Percentiles rank a stretch among this genome's conserved stretches.
These are phyloP conservation scores for Thraustochytrium striatum DNA, from an alignment of 352 stramenopile genomes.

Conservation along the genomic window DNA sequence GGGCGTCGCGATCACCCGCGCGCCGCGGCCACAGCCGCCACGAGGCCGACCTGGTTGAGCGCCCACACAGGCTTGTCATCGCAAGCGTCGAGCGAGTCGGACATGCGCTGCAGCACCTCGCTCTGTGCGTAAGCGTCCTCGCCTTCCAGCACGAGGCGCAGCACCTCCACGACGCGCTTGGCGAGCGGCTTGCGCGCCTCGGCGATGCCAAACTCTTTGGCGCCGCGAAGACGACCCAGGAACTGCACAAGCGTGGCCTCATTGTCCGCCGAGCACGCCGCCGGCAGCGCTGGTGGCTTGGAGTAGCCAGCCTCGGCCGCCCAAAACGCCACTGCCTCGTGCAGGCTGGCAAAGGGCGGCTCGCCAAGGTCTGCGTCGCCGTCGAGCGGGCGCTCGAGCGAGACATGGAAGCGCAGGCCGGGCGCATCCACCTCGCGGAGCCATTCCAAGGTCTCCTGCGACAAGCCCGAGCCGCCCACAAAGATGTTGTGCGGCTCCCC, in stretches of 20 bases:
- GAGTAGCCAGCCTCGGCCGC: too few relatives aligned
- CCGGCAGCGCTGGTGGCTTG: too few relatives aligned
- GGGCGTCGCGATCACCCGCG: not conserved
- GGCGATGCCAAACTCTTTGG: constrained; percentile 8
- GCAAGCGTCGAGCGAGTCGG: constrained; percentile 16
- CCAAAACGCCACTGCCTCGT: constrained; percentile 24
- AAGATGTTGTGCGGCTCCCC: constrained; percentile 27
- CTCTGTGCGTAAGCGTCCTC: not conserved
- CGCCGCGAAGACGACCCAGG: constrained; percentile 6
- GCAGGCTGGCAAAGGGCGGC: constrained; percentile 6
- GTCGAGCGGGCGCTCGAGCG: constrained; percentile 1
- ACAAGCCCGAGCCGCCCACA: not conserved
- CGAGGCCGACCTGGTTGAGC: constrained; percentile 30
- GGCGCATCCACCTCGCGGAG: constrained; percentile 31
- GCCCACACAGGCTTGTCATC: constrained; percentile 47
- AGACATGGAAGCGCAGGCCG: constrained; percentile 31
- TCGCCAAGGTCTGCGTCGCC: constrained; percentile 2
- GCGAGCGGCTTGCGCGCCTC: constrained; percentile 21
- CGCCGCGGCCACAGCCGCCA: not conserved
- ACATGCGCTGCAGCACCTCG: constrained; percentile 26
- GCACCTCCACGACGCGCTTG: constrained; percentile 23
- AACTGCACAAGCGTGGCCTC: constrained; percentile 22
- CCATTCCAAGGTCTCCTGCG: not conserved
- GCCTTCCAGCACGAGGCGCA: not conserved
- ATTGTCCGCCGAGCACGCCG: too few relatives aligned